Evolutionary conservation across 257 asterid species (phyloP), one percentile per base, ranked within the genome.

Genomic region (Perilla frutescens): DNA sequence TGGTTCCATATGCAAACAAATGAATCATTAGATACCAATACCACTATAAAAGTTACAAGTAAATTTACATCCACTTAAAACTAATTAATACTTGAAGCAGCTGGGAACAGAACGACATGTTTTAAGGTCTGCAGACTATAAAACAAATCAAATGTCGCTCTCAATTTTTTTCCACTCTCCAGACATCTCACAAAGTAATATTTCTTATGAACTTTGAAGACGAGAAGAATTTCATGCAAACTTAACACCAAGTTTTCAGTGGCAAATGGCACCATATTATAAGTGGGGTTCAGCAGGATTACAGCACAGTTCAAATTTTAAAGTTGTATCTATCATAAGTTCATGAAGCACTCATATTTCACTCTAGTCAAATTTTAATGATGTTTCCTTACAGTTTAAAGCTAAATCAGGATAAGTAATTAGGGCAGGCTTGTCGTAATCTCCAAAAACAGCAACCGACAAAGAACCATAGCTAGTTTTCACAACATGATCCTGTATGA

Each of bases 351-450:
- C 49, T 68, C 53, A 41, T 47, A 51, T 14, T 11, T 68, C 55
- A 0, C 32, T 34, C n/a, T 5, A 56, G 66, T 51, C 44, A 53
- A 20, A 49, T 65, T 37, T 10, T 29, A 44, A 62, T 41, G 54
- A 48, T 8, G 47, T 32, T 74, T 63, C 77, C 96, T 94, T 83
- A 94, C 99, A 84, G 78, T 94, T 91, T 74, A 91, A 79, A 62
- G 97, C 97, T 82, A 94, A 87, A 80, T 94, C 97, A 26, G 99
- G 97, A 81, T 91, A 94, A 7, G 97, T 94, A 71, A 90, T 83
- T 26, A 94, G 89, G 77, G 97, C 96, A 11, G 97, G 97, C 82
- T 91, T 94, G 83, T 88, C 96, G 64, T 59, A 96, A 82, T 94
- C 97, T 66, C 99, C 99, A 55, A 87, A 90, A 66, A 91, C 89